Conservation (phyloP, 73 alveolate genomes). For the Paramecium pentaurelia region DNA sequence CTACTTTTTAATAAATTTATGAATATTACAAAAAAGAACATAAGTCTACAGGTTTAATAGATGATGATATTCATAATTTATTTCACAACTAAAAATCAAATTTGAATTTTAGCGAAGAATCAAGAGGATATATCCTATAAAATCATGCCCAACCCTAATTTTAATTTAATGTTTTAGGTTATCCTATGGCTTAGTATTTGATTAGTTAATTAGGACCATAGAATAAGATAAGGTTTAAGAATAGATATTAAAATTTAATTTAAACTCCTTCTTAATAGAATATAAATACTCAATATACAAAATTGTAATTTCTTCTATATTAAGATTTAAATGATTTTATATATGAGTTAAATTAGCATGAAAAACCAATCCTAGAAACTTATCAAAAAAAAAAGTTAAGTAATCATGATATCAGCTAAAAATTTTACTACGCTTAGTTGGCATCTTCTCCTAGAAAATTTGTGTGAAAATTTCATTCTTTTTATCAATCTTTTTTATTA, state of each 20-base stretch:
- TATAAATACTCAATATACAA: background rate
- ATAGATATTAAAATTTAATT: background rate
- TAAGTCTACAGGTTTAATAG: background rate
- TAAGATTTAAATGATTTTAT: background rate
- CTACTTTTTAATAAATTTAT: background rate
- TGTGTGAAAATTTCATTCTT: background rate
- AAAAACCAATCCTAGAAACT: background rate
- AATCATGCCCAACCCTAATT: background rate
- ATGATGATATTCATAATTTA: background rate
- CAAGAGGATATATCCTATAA: background rate
- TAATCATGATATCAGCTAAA: background rate
- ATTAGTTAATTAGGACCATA: conserved; percentile 9
- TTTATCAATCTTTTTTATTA: background rate
- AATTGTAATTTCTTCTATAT: background rate
- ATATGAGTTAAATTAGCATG: background rate
- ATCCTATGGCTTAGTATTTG: background rate
- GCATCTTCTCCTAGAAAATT: background rate
- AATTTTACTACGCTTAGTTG: background rate
- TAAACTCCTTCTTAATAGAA: background rate
- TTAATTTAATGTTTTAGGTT: background rate
- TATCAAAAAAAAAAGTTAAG: background rate
- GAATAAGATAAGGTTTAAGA: background rate
- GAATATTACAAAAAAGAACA: background rate
- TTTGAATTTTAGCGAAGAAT: background rate
- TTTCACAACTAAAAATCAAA: background rate